Percentiles rank a stretch among this genome's conserved stretches.
phyloP scores from a whole-genome alignment of 768 basidiomycete species.

The Lactarius hatsudake region DNA sequence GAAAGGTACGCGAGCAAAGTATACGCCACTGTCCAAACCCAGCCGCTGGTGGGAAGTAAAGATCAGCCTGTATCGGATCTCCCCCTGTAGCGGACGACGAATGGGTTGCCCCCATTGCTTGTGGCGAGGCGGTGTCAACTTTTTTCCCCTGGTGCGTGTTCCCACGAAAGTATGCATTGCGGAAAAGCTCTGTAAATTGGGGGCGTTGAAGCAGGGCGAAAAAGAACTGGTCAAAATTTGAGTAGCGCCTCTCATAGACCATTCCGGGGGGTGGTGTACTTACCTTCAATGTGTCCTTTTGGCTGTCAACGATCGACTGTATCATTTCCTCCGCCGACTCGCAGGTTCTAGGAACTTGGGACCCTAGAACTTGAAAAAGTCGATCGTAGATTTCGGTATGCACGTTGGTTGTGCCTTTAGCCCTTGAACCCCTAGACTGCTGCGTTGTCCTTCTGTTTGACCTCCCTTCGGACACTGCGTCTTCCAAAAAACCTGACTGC shows the following conservation, averaged over 20 bases:
- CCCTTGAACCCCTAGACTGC: neutral
- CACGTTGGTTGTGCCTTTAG: neutral
- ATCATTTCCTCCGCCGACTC: conserved; percentile 2
- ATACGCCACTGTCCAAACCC: conserved; percentile 19
- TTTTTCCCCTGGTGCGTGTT: conserved; percentile 1
- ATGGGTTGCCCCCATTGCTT: neutral
- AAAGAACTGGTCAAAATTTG: neutral
- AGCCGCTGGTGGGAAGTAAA: conserved; percentile 10
- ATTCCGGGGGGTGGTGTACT: neutral
- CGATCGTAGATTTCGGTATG: conserved; percentile 4
- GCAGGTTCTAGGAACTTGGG: neutral
- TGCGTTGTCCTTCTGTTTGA: neutral
- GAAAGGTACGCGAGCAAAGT: conserved; percentile 1
- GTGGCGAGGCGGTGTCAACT: neutral
- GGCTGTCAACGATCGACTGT: neutral
- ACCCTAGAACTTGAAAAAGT: conserved; percentile 8
- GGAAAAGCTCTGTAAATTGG: neutral
- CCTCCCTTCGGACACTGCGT: neutral
- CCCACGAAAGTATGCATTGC: conserved; percentile 15
- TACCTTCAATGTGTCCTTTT: conserved; percentile 10
- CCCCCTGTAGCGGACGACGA: neutral
- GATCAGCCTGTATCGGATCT: conserved; percentile 16
- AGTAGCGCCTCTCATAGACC: neutral
- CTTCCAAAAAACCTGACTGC: conserved; percentile 3
- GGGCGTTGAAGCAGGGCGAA: neutral